Conservation (phyloP, 257 asterid genomes). For the Ballota nigra region DNA sequence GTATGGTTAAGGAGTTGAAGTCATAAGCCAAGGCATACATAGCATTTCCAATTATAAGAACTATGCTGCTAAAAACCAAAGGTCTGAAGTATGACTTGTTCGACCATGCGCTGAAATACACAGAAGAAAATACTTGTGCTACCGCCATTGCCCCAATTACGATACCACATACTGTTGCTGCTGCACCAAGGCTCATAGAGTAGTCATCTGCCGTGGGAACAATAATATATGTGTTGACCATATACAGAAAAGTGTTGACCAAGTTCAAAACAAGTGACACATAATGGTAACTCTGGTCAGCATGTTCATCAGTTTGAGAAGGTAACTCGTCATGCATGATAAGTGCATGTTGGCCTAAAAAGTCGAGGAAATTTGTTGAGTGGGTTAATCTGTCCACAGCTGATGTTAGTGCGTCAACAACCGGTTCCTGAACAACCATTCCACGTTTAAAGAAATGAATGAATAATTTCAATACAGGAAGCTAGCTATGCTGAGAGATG, state of each 20-base stretch:
- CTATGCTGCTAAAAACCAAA: slow-evolving; percentile 85
- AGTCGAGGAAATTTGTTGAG: slow-evolving; percentile 87
- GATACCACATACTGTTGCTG: slow-evolving; percentile 97
- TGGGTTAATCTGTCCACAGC: slow-evolving; percentile 83
- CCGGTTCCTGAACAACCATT: slow-evolving; percentile 67
- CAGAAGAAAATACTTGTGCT: slow-evolving; percentile 95
- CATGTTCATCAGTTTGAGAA: slow-evolving; percentile 56
- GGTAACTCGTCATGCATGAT: slow-evolving; percentile 96
- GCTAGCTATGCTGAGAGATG: background rate
- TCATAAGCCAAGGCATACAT: slow-evolving; percentile 95
- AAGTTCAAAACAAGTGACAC: slow-evolving; percentile 87
- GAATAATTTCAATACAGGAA: slow-evolving; percentile 1
- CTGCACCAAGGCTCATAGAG: slow-evolving; percentile 96
- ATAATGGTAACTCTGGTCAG: slow-evolving; percentile 83
- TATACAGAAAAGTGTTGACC: slow-evolving; percentile 93
- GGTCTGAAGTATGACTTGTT: slow-evolving; percentile 91
- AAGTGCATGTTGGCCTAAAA: slow-evolving; percentile 95
- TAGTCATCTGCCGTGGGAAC: slow-evolving; percentile 99
- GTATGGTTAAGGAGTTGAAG: slow-evolving; percentile 60
- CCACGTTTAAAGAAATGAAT: slow-evolving; percentile 20
- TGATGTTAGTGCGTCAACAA: slow-evolving; percentile 73
- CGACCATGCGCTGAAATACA: slow-evolving; percentile 99
- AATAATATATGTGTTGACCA: slow-evolving; percentile 95
- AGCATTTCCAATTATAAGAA: slow-evolving; percentile 64
- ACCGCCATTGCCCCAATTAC: slow-evolving; percentile 98